Evolutionary conservation across 768 basidiomycete species (phyloP), one percentile per base, ranked within the genome.

Genomic region (Termitomyces sp.): DNA sequence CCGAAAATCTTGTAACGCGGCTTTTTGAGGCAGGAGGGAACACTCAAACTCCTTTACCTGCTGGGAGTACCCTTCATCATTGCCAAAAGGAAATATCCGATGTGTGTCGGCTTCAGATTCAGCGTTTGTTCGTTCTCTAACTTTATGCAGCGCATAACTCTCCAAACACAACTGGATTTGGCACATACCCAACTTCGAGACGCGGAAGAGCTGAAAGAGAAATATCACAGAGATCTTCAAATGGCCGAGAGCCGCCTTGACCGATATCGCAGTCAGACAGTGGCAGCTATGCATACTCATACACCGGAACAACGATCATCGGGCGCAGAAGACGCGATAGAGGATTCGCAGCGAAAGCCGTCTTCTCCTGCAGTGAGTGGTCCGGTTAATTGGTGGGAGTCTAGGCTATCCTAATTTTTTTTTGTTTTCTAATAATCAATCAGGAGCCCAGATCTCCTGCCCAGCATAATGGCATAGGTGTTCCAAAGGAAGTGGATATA

Each of bases 301-400:
- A 66, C 75, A 53, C 67, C 67, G 31, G 65, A 67, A 46, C 64
- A 61, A 20, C 69, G 70, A 64, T 62, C 65, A 46, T 68, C 75
- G 17, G 69, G 68, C 25, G 73, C 70, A 56, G 71, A 70, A 42
- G 79, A 75, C 56, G 68, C 65, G 70, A 74, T 74, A 72, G 82
- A 82, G 79, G 81, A 79, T 74, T 73, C 78, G 65, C 77, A 74
- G 71, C 72, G 71, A 67, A 78, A 77, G 74, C 79, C 82, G 74
- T 84, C 81, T 77, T 82, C 86, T 80, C 85, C 87, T 73, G 81
- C 77, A 79, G 89, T 90, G 83, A 85, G 89, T 88, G 81, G 79
- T 77, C 79, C 76, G 79, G 76, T 81, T 78, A 77, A 81, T 79
- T 83, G 83, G 86, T 86, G 85, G 84, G 85, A 83, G 79, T 78